These are phyloP conservation scores for Mariannaea elegans DNA, from an alignment of 2,329 filamentous ascomycete species.

Conservation along the genomic window DNA sequence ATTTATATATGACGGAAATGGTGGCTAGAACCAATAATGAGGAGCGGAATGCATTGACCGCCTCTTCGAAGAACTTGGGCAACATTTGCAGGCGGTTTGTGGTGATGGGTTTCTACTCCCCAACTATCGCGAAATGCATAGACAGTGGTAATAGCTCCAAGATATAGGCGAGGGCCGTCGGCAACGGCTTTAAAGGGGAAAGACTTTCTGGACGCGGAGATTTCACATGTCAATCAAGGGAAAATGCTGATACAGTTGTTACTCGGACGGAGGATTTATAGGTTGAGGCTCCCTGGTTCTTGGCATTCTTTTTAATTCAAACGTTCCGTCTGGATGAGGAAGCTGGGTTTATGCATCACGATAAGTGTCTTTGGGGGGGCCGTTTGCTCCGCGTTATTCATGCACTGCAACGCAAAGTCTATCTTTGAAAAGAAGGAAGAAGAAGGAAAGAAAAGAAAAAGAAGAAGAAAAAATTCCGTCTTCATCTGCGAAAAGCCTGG, in stretches of 20 bases:
- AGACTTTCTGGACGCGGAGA: background rate
- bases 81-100: too few relatives aligned
- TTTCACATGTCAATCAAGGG: conserved; percentile 5
- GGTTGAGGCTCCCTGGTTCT: background rate
- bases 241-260: background rate
- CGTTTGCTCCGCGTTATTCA: background rate
- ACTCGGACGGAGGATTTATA: conserved; percentile 2
- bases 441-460: background rate
- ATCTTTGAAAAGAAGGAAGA: background rate
- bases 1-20: too few relatives aligned
- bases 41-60: too few relatives aligned
- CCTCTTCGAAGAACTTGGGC: too few relatives aligned
- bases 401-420: background rate
- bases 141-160: too few relatives aligned
- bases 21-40: too few relatives aligned
- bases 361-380: background rate
- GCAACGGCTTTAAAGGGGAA: too few relatives aligned
- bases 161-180: too few relatives aligned
- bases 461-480: background rate
- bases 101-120: too few relatives aligned
- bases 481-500: background rate
- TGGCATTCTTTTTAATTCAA: background rate
- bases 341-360: conserved; percentile 9
- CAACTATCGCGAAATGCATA: too few relatives aligned
- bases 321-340: conserved; percentile 10